Conservation (phyloP, 371 early-diverging fungal species). For the Saksenaea vasiformis region DNA sequence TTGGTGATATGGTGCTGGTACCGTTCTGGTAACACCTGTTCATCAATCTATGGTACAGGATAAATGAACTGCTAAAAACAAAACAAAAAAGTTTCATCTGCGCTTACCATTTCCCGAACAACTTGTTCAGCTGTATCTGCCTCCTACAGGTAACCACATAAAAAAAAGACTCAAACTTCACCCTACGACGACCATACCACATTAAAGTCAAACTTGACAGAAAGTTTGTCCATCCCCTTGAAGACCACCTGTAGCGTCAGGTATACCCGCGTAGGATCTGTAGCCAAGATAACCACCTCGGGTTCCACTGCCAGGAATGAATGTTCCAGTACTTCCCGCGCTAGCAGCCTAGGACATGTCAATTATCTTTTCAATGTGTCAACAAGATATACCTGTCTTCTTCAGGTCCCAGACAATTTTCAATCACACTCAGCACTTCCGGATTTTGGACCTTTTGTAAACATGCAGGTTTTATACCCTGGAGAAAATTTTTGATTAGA, state of each 20-base stretch:
- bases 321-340: conserved; percentile 50
- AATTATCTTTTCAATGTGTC: neutral
- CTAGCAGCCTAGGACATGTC: conserved; percentile 26
- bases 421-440: conserved; percentile 68
- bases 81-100: neutral
- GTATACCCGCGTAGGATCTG: conserved; percentile 53
- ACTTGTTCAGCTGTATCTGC: conserved; percentile 82
- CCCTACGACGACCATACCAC: conserved; percentile 19
- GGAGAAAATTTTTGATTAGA: conserved; percentile 6
- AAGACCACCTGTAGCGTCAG: conserved; percentile 74
- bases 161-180: neutral
- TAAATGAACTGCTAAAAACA: neutral
- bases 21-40: conserved; percentile 63
- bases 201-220: conserved; percentile 82
- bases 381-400: conserved; percentile 49
- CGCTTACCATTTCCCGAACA: conserved; percentile 69
- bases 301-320: conserved; percentile 60
- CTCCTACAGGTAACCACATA: conserved; percentile 26
- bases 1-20: conserved; percentile 71
- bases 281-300: conserved; percentile 57
- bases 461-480: conserved; percentile 71
- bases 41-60: conserved; percentile 50
- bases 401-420: conserved; percentile 63
- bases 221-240: conserved; percentile 66
- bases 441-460: conserved; percentile 58